Base-by-base conservation (phyloP, 2,329 filamentous ascomycete genomes). In the Stemphylium lycopersici region DNA sequence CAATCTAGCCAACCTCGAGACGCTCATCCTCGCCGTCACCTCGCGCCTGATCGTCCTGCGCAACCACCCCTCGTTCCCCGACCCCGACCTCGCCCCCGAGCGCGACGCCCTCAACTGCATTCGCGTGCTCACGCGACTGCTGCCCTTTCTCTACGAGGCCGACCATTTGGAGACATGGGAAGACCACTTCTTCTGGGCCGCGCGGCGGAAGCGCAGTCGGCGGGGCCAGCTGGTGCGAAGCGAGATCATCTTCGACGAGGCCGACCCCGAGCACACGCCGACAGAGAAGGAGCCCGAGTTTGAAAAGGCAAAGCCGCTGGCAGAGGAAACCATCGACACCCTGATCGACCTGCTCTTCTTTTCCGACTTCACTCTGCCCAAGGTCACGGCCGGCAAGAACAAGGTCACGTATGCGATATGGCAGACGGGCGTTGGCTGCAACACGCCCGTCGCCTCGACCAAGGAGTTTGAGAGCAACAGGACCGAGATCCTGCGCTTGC, bases 371-470 rank as follows among this genome's bases (percentile, higher is more conserved):
- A 96, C 93, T 0, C 83, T 97, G 13, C 90, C 93, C 8, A 85
- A 82, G 53, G 84, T 90, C 37, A 82, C 86, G 12, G 83, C 87
- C 52, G 85, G 86, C 48, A 91, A 89, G 69, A 84, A 84, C 59
- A 96, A 95, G 73, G 90, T 97, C 51, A 90, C 89, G 6, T 96
- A 95, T 76, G 89, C 91, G 48, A 98, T 99, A 72, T 99, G 95
- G 95, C 92, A 97, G 78, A 98, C 91, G 70, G 95, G 95, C 42
- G 93, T 99, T 26, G 95, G 95, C 12, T 98, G 93, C 80, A 96
- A 96, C 74, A 90, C 90, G 13, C 86, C 92, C 4, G 87, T 96
- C 65, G 88, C 88, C 8, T 93, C 92, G 3, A 97, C 88, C 47
- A 96, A 91, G 74, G 93, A 98, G 67, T 89, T 91, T 54, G 95